phyloP scores from a whole-genome alignment of 371 early-diverging fungal genomes.

The Capillidium heterosporum region DNA sequence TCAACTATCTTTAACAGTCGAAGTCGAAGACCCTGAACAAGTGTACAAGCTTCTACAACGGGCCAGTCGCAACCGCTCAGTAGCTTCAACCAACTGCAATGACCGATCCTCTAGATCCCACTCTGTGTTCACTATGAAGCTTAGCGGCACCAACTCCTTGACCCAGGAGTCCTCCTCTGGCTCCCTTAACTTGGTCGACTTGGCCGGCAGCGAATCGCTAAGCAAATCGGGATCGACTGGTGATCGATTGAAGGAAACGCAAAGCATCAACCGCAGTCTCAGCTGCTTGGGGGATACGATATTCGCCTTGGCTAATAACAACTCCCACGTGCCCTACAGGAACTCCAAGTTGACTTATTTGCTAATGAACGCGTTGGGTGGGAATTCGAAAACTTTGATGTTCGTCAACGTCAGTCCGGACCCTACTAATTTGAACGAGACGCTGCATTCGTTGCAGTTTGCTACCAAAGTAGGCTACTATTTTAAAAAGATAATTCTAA shows the following conservation, averaged over 20 bases:
- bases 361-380: conserved; percentile 80
- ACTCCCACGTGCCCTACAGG: conserved; percentile 85
- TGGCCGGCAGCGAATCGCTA: conserved; percentile 95
- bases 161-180: conserved; percentile 57
- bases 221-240: conserved; percentile 76
- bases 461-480: conserved; percentile 57
- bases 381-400: conserved; percentile 95
- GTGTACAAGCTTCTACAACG: conserved; percentile 50
- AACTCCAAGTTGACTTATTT: conserved; percentile 91
- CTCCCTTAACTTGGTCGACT: conserved; percentile 79
- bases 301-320: conserved; percentile 65
- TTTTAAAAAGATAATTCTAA: conserved; percentile 14
- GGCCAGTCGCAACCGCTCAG: conserved; percentile 68
- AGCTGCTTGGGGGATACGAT: conserved; percentile 90
- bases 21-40: conserved; percentile 40
- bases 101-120: conserved; percentile 91
- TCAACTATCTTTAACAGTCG: conserved; percentile 12
- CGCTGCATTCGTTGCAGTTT: conserved; percentile 86
- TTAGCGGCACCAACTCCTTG: conserved; percentile 49
- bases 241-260: conserved; percentile 83
- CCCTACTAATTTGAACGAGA: conserved; percentile 57
- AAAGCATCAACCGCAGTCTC: conserved; percentile 94
- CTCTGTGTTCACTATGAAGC: conserved; percentile 69
- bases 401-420: conserved; percentile 92
- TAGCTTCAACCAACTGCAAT: conserved; percentile 88